Base-by-base conservation (phyloP, 2,329 filamentous ascomycete genomes). In the Fusarium sacchari region DNA sequence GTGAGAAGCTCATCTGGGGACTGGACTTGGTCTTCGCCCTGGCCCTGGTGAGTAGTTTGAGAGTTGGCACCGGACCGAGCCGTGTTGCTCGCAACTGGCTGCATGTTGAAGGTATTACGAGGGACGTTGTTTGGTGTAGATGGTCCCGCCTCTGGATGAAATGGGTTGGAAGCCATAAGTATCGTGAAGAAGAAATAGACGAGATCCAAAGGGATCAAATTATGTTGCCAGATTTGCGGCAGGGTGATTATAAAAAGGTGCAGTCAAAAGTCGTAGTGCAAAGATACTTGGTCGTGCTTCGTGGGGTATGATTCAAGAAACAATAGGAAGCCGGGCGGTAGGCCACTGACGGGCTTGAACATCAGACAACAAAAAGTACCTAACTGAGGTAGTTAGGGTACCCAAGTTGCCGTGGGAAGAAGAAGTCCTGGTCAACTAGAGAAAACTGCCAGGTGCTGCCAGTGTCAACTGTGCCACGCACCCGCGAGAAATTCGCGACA, bases 131-230 rank as follows among this genome's bases (percentile, higher is more conserved):
- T 62, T 34, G 42, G 30, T 34, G 20, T 22, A 47, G 50, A 26
- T 22, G 62, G 62, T 24, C 37, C n/a, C 26, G 34, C 57, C 53
- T 44, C 44, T 17, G 32, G 22, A 20, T 47, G 52, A 12, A 57
- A 34, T 7, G 42, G 30, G n/a, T 56, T 56, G 18, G 55, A 64
- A 32, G 57, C 63, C 71, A 73, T 73, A 14, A 15, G 18, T 53
- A 43, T 13, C 13, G 26, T 39, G 24, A 30, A 42, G 18, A 17
- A 28, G 37, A 13, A 40, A 30, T 20, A 44, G 37, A 36, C 18
- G 13, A 50, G 12, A 30, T 12, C 26, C 15, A n/a, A 7, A 24
- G 37, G 7, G 13, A n/a, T 14, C 13, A 26, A n/a, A 39, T 26
- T 30, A 34, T 47, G 22, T 20, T 44, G n/a, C 15, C 11, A 43